These are phyloP conservation scores for Pleurotus citrinopileatus DNA, from an alignment of 768 basidiomycete species.

Conservation along the genomic window DNA sequence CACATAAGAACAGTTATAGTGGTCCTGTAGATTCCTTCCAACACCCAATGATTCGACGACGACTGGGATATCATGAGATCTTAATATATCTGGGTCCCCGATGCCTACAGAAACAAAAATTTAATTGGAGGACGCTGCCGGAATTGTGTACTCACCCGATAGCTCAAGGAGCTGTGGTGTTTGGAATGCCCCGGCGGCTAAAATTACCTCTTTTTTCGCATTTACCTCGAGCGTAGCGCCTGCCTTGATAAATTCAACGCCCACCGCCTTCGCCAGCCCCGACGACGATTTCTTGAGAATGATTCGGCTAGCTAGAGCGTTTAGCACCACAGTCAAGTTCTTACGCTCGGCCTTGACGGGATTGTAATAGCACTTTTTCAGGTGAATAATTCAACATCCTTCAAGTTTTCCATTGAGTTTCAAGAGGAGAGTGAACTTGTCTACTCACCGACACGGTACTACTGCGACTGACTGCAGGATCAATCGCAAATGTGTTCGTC, in stretches of 20 bases:
- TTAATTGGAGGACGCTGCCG: background rate
- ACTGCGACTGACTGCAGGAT: background rate
- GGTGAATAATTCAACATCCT: background rate
- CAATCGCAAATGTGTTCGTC: background rate
- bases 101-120: slow-evolving; percentile 17
- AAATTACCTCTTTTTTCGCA: slow-evolving; percentile 42
- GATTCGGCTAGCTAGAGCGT: slow-evolving; percentile 20
- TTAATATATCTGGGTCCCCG: slow-evolving; percentile 16
- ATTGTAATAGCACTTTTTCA: slow-evolving; percentile 50
- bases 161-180: slow-evolving; percentile 27
- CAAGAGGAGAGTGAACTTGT: background rate
- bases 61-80: slow-evolving; percentile 15
- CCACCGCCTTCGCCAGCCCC: slow-evolving; percentile 13
- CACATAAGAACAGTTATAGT: slow-evolving; percentile 9
- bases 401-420: too few relatives aligned
- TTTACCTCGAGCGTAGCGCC: slow-evolving; percentile 16
- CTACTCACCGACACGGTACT: background rate
- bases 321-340: slow-evolving; percentile 21
- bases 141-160: slow-evolving; percentile 17
- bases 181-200: slow-evolving; percentile 24
- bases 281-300: slow-evolving; percentile 6
- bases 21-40: slow-evolving; percentile 25
- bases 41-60: slow-evolving; percentile 25
- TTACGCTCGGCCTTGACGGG: slow-evolving; percentile 39
- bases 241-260: slow-evolving; percentile 18